Base-by-base conservation (phyloP, 1,284 basidiomycete species). In the Porphyrellus sp. region DNA sequence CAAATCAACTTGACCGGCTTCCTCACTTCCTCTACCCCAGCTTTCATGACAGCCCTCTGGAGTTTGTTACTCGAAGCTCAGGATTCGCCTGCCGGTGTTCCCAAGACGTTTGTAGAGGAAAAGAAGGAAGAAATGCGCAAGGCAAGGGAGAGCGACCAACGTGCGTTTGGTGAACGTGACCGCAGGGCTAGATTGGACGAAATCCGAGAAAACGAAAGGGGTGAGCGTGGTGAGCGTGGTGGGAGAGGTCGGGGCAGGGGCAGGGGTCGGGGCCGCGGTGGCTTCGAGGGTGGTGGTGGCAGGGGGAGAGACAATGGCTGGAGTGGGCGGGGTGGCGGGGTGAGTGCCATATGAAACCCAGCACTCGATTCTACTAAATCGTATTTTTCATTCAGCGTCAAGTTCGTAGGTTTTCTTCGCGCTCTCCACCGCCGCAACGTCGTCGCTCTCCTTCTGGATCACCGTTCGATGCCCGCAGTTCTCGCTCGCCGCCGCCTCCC, bases 1-100 rank as follows among this genome's bases (percentile, higher is more conserved):
- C 95, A 98, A 72, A 93, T 98, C 55, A 87, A 89, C 60, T 73
- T 99, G 33, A 91, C 87, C 2, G 96, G 96, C 13, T 99, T 99
- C 70, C 80, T 99, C 54, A 86, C 84, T 1, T 81, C 81, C 55
- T 77, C 86, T 53, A 96, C 96, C 0, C 76, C 89, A 0, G 72
- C 78, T 0, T 98, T 99, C 71, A 96, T 98, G 91, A 71, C 76
- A 18, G 80, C 86, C 9, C 79, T 99, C 1, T 99, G 97, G 97
- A 84, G 79, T 27, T 77, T 98, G 8, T 76, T 99, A 8, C 72
- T 99, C 6, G 91, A 93, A 58, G 96, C 96, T 4, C 96, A 98
- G 70, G 77, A 81, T 37, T 92, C 91, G 27, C 81, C 90, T 1
- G 89, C 91, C 8, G 94, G 94, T 56, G 91, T 99, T 0, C 96